These are phyloP conservation scores for Setaria italica DNA, from an alignment of 202 grass and related monocot genomes.

Conservation along the genomic window DNA sequence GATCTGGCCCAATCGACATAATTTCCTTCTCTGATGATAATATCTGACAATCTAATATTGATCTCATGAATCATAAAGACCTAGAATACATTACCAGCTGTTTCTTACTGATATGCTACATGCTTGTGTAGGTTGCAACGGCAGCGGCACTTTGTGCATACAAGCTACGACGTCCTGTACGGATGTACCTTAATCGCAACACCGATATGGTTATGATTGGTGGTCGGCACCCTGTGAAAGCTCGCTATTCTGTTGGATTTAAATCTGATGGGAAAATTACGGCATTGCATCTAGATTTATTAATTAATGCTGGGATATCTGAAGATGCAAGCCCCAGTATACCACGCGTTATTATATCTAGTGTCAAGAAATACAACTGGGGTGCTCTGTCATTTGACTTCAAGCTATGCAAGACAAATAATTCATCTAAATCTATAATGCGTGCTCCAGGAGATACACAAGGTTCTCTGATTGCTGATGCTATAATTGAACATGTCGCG, in stretches of 20 bases:
- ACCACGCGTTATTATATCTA: conserved; percentile 38
- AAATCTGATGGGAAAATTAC: conserved; percentile 82
- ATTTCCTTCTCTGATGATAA: neutral
- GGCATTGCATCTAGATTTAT: conserved; percentile 63
- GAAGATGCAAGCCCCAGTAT: conserved; percentile 51
- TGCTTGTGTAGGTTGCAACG: conserved; percentile 66
- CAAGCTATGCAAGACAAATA: conserved; percentile 82
- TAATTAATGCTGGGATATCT: conserved; percentile 81
- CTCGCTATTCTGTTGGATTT: conserved; percentile 74
- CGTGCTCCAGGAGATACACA: conserved; percentile 76
- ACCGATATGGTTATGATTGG: conserved; percentile 85
- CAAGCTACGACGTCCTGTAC: conserved; percentile 65
- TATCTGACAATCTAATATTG: neutral
- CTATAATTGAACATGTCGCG: conserved; percentile 81
- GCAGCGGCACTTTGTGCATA: conserved; percentile 78
- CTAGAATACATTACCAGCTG: neutral
- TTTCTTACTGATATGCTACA: neutral
- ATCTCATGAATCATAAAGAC: neutral
- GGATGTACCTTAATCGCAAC: conserved; percentile 76
- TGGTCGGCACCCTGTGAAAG: conserved; percentile 81
- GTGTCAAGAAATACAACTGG: conserved; percentile 85
- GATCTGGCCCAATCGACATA: neutral
- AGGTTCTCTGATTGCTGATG: conserved; percentile 82
- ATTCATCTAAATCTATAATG: conserved; percentile 75
- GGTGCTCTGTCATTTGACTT: conserved; percentile 75